Conservation (phyloP, 345 rosid genomes). For the Melaleuca quinquenervia region DNA sequence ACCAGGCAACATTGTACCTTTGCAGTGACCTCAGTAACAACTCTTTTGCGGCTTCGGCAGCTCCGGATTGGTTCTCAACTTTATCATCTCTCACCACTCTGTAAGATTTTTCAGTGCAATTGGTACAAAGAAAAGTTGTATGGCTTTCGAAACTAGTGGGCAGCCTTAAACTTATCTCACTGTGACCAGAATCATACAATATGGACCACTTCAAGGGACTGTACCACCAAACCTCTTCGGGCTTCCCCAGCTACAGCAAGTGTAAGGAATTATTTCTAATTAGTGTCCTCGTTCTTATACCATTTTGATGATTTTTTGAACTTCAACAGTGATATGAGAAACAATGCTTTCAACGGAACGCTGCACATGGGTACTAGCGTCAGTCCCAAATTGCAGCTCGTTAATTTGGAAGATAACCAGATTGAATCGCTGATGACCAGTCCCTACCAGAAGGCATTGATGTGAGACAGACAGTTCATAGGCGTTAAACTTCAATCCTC, state of each 20-base stretch:
- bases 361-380: conserved; percentile 11
- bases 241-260: conserved; percentile 3
- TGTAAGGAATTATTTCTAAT: not conserved
- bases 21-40: conserved; percentile 39
- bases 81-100: not conserved
- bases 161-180: not conserved
- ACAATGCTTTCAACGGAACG: conserved; percentile 23
- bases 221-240: conserved; percentile 1
- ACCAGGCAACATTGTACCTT: not conserved
- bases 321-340: conserved; percentile 8
- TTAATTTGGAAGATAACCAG: conserved; percentile 21
- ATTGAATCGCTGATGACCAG: not conserved
- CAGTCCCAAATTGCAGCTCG: conserved; percentile 1
- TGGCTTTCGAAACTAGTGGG: not conserved
- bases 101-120: not conserved
- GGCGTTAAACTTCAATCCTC: not conserved
- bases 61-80: conserved; percentile 23
- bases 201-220: conserved; percentile 5
- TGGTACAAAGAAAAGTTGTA: not conserved
- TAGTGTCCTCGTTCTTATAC: not conserved
- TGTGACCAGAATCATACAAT: conserved; percentile 1
- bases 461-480: conserved; percentile 15
- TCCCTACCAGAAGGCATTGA: conserved; percentile 29
- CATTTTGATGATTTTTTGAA: not conserved
- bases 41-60: conserved; percentile 10